These are phyloP conservation scores for Sapria himalayana DNA, from an alignment of 345 rosid genomes.

Conservation along the genomic window DNA sequence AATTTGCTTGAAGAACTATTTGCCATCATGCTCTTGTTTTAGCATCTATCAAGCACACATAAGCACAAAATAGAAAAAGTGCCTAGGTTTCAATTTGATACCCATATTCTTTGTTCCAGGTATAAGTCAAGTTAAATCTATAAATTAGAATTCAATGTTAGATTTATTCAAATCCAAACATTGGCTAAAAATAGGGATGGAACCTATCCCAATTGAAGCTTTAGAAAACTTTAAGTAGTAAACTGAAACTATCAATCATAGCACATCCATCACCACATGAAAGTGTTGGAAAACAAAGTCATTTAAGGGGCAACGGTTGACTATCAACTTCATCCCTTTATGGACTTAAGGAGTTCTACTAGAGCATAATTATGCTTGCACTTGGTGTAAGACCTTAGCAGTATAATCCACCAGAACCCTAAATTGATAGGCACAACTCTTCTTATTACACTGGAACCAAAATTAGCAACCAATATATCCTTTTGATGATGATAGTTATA, in stretches of 20 bases:
- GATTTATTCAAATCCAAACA: not conserved
- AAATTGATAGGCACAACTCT: constrained; percentile 48
- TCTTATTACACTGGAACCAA: constrained; percentile 47
- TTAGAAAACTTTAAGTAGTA: not conserved
- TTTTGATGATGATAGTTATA: constrained; percentile 11
- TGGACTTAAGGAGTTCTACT: constrained; percentile 28
- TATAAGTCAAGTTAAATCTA: not conserved
- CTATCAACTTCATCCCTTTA: no score
- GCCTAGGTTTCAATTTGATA: constrained; percentile 41
- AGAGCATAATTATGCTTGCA: constrained; percentile 25
- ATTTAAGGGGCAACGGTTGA: constrained; percentile 31
- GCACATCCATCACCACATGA: constrained; percentile 45
- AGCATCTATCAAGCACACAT: constrained; percentile 37
- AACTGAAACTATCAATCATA: constrained; percentile 46
- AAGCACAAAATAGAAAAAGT: constrained; percentile 29
- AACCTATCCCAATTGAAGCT: not conserved
- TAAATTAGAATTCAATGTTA: not conserved
- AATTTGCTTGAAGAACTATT: constrained; percentile 27
- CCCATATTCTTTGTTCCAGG: constrained; percentile 18
- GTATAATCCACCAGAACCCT: constrained; percentile 59
- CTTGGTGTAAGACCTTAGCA: constrained; percentile 36
- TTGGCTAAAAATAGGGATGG: no score
- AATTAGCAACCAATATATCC: constrained; percentile 27
- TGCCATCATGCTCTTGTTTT: constrained; percentile 29
- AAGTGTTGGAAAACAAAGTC: constrained; percentile 46